Evolutionary conservation across 2,329 filamentous ascomycete species (phyloP).

Genomic region (Anisogramma anomala): DNA sequence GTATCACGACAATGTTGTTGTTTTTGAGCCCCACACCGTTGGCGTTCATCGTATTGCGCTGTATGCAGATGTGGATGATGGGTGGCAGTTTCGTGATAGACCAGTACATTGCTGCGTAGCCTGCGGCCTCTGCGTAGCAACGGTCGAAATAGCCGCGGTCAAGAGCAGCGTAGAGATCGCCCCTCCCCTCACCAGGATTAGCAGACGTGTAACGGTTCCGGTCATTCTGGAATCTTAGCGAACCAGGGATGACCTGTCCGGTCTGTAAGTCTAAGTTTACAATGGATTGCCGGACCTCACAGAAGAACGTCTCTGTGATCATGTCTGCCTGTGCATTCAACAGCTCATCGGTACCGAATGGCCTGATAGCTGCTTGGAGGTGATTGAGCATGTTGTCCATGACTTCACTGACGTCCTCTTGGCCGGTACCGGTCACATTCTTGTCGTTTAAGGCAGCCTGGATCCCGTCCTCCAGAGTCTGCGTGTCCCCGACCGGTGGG

Average conservation of each 20-base stretch:
- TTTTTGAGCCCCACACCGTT: conserved; percentile 49
- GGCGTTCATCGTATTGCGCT: conserved; percentile 67
- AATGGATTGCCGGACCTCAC: conserved; percentile 45
- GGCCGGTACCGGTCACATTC: conserved; percentile 45
- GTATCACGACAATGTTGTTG: conserved; percentile 65
- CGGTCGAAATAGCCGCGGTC: conserved; percentile 78
- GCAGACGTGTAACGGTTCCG: conserved; percentile 43
- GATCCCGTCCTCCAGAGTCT: conserved; percentile 35
- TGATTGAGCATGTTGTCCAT: conserved; percentile 87
- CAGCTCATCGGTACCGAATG: conserved; percentile 48
- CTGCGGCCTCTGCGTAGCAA: conserved; percentile 52
- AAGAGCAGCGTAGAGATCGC: conserved; percentile 72
- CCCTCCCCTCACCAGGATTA: conserved; percentile 37
- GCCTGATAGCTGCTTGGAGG: conserved; percentile 75
- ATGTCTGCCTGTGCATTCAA: conserved; percentile 68
- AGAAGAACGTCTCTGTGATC: conserved; percentile 60
- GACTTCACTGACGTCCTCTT: conserved; percentile 94
- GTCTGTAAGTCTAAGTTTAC: conserved; percentile 34
- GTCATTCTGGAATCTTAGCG: conserved; percentile 44
- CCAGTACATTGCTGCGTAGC: conserved; percentile 52
- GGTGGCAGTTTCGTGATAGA: conserved; percentile 70
- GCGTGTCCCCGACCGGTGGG: conserved; percentile 17
- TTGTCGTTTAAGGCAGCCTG: conserved; percentile 34
- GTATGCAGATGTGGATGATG: conserved; percentile 79
- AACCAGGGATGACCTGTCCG: conserved; percentile 31